phyloP scores from a whole-genome alignment of 225 moss, liverwort and hornwort species.

The Antitrichia curtipendula region DNA sequence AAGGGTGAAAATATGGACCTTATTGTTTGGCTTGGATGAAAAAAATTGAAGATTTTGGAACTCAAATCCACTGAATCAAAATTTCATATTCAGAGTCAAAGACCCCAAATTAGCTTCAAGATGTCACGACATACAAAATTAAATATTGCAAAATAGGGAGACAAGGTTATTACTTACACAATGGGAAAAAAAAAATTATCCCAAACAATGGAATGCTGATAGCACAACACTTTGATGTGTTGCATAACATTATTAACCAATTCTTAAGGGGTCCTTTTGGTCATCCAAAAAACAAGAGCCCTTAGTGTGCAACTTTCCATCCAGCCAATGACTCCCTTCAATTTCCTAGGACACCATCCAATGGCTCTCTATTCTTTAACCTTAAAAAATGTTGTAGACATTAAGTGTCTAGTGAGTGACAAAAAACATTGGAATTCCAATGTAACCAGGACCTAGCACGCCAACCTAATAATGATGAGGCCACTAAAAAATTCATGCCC shows the following conservation, averaged over 20 bases:
- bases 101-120: not conserved
- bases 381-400: not conserved
- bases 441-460: no score
- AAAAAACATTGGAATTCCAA: no score
- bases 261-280: rapidly evolving
- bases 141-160: not conserved
- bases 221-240: not conserved
- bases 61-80: not conserved
- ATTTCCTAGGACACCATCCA: not conserved
- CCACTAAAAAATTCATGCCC: no score
- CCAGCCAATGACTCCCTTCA: rapidly evolving
- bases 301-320: not conserved
- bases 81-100: not conserved
- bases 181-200: not conserved
- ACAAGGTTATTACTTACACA: no score
- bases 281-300: rapidly evolving
- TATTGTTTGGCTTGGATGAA: no score
- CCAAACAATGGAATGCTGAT: rapidly evolving
- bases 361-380: rapidly evolving
- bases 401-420: not conserved
- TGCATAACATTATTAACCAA: not conserved
- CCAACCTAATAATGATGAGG: no score
- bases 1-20: not conserved
- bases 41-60: not conserved
- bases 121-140: not conserved